A percentile compares a stretch with the other conserved stretches of the same genome.
Conservation (phyloP, 2,329 filamentous ascomycete species). For the Aspergillus luchuensis region DNA sequence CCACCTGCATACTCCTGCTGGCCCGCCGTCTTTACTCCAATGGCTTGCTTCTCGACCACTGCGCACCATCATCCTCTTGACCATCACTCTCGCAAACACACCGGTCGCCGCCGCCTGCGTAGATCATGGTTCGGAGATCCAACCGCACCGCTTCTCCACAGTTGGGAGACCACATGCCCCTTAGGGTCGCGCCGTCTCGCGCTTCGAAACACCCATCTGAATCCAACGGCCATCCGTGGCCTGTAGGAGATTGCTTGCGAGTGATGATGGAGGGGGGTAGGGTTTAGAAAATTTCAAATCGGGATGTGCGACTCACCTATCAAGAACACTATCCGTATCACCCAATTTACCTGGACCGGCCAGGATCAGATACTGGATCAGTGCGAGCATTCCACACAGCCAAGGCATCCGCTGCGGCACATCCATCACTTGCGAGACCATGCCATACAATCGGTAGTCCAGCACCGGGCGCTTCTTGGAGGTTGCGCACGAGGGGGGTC, state of each 20-base stretch:
- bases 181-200: conserved; percentile 13
- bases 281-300: conserved; percentile 16
- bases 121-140: conserved; percentile 39
- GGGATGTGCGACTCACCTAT: conserved; percentile 71
- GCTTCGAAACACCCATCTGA: conserved; percentile 2
- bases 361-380: conserved; percentile 73
- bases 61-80: background rate
- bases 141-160: conserved; percentile 32
- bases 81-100: conserved; percentile 13
- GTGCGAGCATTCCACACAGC: conserved; percentile 73
- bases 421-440: conserved; percentile 71
- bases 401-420: conserved; percentile 85
- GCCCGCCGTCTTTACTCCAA: conserved; percentile 19
- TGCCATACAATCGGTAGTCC: conserved; percentile 75
- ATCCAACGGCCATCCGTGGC: background rate
- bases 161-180: conserved; percentile 24
- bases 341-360: conserved; percentile 75
- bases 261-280: conserved; percentile 7
- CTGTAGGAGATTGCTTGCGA: background rate
- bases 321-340: conserved; percentile 73
- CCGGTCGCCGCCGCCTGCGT: conserved; percentile 28
- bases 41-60: conserved; percentile 21
- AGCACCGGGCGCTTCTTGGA: conserved; percentile 63
- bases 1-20: conserved; percentile 29
- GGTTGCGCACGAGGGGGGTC: conserved; percentile 34